Percentiles rank a stretch among this genome's conserved stretches.
Conservation (phyloP, 148 eudicot genomes). For the Persicaria tinctoria region DNA sequence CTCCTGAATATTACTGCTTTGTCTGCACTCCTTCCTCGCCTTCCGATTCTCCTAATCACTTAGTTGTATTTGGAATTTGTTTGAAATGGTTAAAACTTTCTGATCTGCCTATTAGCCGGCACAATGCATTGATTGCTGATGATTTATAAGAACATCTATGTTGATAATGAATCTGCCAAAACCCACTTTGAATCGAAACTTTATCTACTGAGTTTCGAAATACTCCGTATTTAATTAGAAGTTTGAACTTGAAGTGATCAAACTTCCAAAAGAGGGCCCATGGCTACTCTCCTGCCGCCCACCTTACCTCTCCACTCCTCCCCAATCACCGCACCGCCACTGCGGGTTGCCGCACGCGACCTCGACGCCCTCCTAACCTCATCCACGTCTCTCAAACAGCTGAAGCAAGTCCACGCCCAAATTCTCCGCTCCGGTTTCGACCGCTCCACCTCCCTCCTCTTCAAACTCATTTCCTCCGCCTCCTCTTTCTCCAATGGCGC, state of each 20-base stretch:
- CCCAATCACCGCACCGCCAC: conserved; percentile 23
- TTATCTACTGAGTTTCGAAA: too few species aligned
- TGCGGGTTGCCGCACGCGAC: background rate
- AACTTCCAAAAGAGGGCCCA: too few species aligned
- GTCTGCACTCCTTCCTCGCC: background rate
- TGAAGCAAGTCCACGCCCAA: conserved; percentile 44
- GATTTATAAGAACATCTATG: too few species aligned
- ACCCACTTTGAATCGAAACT: too few species aligned
- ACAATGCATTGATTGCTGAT: too few species aligned
- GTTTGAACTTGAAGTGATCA: too few species aligned
- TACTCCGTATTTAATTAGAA: too few species aligned
- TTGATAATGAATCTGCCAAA: too few species aligned
- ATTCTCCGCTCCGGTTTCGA: conserved; percentile 26
- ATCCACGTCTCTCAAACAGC: conserved; percentile 29
- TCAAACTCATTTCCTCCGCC: conserved; percentile 27
- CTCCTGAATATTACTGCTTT: background rate
- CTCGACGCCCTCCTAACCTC: conserved; percentile 18
- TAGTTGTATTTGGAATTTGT: background rate
- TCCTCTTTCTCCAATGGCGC: conserved; percentile 17
- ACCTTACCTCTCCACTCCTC: conserved; percentile 12
- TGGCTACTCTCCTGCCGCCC: background rate
- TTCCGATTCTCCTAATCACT: background rate
- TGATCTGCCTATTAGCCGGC: too few species aligned
- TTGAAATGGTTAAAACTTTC: background rate
- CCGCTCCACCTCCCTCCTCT: conserved; percentile 28